Conservation (phyloP, 495 filamentous ascomycete genomes). For the Penicillium desertorum region DNA sequence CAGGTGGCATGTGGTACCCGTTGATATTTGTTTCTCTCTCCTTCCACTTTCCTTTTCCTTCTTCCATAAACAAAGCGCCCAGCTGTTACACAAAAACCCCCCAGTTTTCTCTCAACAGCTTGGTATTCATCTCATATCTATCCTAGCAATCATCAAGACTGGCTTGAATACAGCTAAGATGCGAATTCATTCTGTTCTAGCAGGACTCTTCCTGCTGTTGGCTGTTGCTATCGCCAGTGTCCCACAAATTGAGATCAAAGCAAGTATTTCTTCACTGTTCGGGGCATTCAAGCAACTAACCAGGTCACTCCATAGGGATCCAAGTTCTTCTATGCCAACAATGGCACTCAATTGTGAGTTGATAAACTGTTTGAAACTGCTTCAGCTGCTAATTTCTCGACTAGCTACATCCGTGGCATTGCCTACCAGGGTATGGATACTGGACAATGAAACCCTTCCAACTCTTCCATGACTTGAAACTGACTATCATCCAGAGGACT, state of each 20-base stretch:
- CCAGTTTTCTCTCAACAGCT: background rate
- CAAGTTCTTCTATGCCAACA: constrained; percentile 75
- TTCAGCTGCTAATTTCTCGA: constrained; percentile 5
- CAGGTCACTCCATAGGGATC: constrained; percentile 47
- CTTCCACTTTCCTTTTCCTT: too few species aligned
- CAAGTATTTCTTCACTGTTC: background rate
- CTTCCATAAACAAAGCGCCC: background rate
- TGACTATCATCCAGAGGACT: constrained; percentile 44
- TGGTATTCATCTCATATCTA: background rate
- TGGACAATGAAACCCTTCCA: background rate
- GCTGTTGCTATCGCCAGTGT: background rate
- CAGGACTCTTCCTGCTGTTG: constrained; percentile 1
- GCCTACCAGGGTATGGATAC: constrained; percentile 66
- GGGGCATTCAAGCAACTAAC: background rate
- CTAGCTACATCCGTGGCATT: constrained; percentile 73
- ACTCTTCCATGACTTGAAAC: background rate
- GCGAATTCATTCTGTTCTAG: background rate
- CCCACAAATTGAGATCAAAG: constrained; percentile 11
- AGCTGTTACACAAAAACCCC: background rate
- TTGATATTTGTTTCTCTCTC: background rate
- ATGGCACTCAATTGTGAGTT: constrained; percentile 72
- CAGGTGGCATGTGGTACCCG: background rate
- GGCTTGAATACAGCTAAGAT: background rate
- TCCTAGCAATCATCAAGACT: background rate
- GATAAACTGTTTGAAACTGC: background rate